Percentiles rank a stretch among this genome's conserved stretches.
These are phyloP conservation scores for Vigna angularis DNA, from an alignment of 306 rosid genomes.

Conservation along the genomic window DNA sequence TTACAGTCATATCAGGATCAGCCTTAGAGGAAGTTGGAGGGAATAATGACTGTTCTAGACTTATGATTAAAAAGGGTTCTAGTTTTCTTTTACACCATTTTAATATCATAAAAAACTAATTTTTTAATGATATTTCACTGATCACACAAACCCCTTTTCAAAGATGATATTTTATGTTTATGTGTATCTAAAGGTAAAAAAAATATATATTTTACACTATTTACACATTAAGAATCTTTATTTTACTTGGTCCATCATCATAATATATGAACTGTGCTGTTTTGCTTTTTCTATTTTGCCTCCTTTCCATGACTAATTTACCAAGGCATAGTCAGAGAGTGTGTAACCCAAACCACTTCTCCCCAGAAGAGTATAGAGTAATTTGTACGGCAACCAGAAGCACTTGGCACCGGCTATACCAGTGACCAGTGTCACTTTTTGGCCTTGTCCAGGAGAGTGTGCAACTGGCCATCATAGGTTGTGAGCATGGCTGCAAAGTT, in stretches of 20 bases:
- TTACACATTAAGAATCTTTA: too few species aligned
- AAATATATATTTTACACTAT: too few species aligned
- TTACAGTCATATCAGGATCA: background rate
- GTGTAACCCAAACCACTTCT: slow-evolving; percentile 16
- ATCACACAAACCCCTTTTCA: too few species aligned
- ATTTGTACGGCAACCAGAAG: slow-evolving; percentile 47
- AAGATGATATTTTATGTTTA: too few species aligned
- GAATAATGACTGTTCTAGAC: too few species aligned
- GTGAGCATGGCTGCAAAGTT: slow-evolving; percentile 40
- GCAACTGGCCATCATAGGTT: slow-evolving; percentile 55
- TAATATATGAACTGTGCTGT: background rate
- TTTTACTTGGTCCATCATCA: too few species aligned
- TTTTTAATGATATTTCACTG: too few species aligned
- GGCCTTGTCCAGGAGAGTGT: background rate
- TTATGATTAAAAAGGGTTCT: too few species aligned
- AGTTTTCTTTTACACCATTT: too few species aligned
- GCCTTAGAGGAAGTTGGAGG: too few species aligned
- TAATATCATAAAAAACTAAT: too few species aligned
- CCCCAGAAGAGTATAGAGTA: slow-evolving; percentile 20
- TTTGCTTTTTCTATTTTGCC: slow-evolving; percentile 20
- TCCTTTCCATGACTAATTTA: background rate
- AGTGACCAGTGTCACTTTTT: slow-evolving; percentile 46
- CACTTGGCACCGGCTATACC: slow-evolving; percentile 55
- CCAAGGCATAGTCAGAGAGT: slow-evolving; percentile 27
- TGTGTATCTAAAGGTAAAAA: too few species aligned